phyloP scores from a whole-genome alignment of 768 basidiomycete genomes.

The Termitomyces heimii region DNA sequence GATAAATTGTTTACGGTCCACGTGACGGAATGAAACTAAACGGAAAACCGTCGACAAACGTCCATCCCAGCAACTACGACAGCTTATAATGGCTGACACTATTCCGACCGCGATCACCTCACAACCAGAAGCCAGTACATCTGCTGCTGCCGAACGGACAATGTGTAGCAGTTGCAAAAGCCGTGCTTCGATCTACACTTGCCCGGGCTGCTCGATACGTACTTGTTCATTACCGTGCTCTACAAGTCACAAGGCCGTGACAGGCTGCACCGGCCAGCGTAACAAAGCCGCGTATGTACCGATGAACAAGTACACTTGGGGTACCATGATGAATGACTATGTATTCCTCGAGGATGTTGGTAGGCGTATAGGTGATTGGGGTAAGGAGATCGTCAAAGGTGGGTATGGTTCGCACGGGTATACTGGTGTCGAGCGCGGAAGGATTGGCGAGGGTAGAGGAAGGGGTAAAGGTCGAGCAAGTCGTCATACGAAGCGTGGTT shows the following conservation, averaged over 20 bases:
- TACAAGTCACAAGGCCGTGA: conserved; percentile 53
- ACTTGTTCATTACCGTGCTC: conserved; percentile 76
- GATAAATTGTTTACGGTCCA: background rate
- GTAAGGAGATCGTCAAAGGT: conserved; percentile 59
- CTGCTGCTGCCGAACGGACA: conserved; percentile 14
- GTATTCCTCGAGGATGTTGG: conserved; percentile 79
- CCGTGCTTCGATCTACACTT: conserved; percentile 60
- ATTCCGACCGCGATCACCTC: background rate
- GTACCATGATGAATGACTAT: conserved; percentile 88
- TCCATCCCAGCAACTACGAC: background rate
- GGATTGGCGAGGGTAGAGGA: conserved; percentile 16
- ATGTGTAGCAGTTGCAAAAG: conserved; percentile 47
- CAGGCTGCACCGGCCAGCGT: conserved; percentile 65
- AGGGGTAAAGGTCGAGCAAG: conserved; percentile 22
- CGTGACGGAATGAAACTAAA: background rate
- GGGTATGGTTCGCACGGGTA: conserved; percentile 36
- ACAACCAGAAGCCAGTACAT: conserved; percentile 12
- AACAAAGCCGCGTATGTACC: conserved; percentile 70
- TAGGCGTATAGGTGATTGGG: conserved; percentile 70
- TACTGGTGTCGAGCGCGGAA: conserved; percentile 13
- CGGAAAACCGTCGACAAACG: background rate
- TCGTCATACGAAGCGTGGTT: conserved; percentile 54
- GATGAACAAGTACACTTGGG: conserved; percentile 82
- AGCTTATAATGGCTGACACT: conserved; percentile 6
- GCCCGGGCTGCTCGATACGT: conserved; percentile 65